Conservation (phyloP, 176 grass and related monocot genomes). For the Echinochloa phyllopogon region DNA sequence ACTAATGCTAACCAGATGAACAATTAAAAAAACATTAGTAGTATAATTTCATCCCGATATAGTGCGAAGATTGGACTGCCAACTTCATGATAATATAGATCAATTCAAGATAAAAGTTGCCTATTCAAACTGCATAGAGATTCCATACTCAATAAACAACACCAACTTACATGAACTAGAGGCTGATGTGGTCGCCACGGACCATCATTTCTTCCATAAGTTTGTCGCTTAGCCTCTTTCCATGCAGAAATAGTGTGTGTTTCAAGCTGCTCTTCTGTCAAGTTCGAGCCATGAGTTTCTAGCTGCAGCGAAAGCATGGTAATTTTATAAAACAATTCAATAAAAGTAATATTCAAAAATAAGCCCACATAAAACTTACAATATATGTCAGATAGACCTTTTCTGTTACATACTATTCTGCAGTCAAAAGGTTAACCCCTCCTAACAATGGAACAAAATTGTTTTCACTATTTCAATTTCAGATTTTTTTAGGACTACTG, state of each 20-base stretch:
- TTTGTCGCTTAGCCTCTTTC: slow-evolving; percentile 88
- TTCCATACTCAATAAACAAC: not conserved
- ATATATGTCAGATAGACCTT: not conserved
- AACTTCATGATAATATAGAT: not conserved
- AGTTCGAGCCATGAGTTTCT: slow-evolving; percentile 87
- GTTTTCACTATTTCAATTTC: not conserved
- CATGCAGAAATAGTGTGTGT: slow-evolving; percentile 98
- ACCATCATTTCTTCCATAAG: slow-evolving; percentile 63
- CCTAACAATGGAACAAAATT: not conserved
- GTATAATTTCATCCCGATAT: not conserved
- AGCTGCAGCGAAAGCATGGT: slow-evolving; percentile 72
- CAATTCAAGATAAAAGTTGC: not conserved
- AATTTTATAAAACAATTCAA: slow-evolving; percentile 33
- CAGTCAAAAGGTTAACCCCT: not conserved
- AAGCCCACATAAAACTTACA: not conserved
- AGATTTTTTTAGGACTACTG: not conserved
- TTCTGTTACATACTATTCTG: not conserved
- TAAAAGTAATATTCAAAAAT: not conserved
- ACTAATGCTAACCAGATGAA: not conserved
- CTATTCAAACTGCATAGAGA: not conserved
- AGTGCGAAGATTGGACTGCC: not conserved
- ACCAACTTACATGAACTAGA: slow-evolving; percentile 77
- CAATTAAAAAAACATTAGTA: slow-evolving; percentile 8
- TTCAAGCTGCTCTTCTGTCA: slow-evolving; percentile 96
- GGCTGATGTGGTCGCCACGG: slow-evolving; percentile 67